Evolutionary conservation across 441 rosid species (phyloP), one percentile per base, ranked within the genome.

Genomic region (Adansonia gregorii): DNA sequence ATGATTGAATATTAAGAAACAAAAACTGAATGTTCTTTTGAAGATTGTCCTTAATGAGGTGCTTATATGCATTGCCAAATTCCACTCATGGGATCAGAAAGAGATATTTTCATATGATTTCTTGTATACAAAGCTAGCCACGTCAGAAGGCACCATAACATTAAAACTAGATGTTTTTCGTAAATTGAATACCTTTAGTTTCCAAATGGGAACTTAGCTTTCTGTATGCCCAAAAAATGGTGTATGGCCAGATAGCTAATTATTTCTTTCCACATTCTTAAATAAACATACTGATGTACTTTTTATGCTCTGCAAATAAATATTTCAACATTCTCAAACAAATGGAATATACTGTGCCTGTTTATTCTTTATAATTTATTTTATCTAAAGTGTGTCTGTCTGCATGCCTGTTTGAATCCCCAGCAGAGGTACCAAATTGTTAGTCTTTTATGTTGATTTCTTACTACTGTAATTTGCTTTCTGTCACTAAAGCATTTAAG

Each of bases 101-200:
- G 49, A 67, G 52, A 43, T 43, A 17, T 20, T 17, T 67, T 67
- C 52, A 43, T 67, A 19, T 65, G 69, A 43, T 67, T 67, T 67
- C 71, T 59, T 59, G 6, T 43, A 43, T 43, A 67, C 52, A 67
- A 17, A 20, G 14, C 49, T 67, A 43, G 46, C n/a, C 48, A 65
- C 0, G 22, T 35, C 27, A 43, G 52, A 39, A 43, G 19, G 49
- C 24, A 43, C 27, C 19, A 67, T 67, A 43, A 67, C 71, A 45
- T 39, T 67, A 67, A 59, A 59, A 43, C 27, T 43, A 43, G 51
- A 67, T 67, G 31, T 43, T 67, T 67, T 43, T 6, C 3, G 52
- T 67, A 17, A 67, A 17, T 67, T 22, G 22, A 43, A 67, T 67
- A 43, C 27, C 27, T 43, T 8, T 67, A 43, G 19, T 17, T 9